phyloP scores from a whole-genome alignment of 805 yeast genomes.

The Wickerhamomyces rabaulensis region DNA sequence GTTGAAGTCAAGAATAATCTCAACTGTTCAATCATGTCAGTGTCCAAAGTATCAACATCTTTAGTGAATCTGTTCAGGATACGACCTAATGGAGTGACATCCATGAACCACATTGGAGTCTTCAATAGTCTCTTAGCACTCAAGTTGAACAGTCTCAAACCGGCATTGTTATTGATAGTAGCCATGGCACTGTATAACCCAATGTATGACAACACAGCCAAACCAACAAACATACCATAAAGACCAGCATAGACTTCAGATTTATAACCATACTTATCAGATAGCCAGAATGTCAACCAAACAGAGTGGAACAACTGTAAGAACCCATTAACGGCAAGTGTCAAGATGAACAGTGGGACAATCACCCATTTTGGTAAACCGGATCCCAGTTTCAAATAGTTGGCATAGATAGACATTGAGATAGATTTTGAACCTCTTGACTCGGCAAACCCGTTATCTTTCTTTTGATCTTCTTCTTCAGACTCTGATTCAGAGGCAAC shows the following conservation, averaged over 20 bases:
- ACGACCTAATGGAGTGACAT: conserved; percentile 81
- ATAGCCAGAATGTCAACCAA: conserved; percentile 79
- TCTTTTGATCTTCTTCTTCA: background rate
- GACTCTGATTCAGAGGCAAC: conserved; percentile 5
- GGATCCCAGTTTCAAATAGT: conserved; percentile 42
- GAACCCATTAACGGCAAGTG: conserved; percentile 36
- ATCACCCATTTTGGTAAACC: conserved; percentile 30
- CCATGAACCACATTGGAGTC: conserved; percentile 80
- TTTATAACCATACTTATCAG: conserved; percentile 39
- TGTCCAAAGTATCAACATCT: conserved; percentile 79
- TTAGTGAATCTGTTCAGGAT: conserved; percentile 81
- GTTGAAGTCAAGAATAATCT: conserved; percentile 51
- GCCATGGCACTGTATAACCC: conserved; percentile 53
- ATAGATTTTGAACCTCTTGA: conserved; percentile 16
- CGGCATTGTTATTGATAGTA: conserved; percentile 47
- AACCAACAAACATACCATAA: conserved; percentile 47
- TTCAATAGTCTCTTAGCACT: conserved; percentile 55
- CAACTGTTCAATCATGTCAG: conserved; percentile 66
- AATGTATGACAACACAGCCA: conserved; percentile 41
- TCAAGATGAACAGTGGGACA: conserved; percentile 25
- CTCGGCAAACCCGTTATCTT: conserved; percentile 8
- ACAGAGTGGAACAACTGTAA: conserved; percentile 54
- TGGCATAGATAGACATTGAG: conserved; percentile 30
- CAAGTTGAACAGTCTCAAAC: conserved; percentile 47
- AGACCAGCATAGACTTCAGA: conserved; percentile 62